These are phyloP conservation scores for Heritiera littoralis DNA, from an alignment of 345 rosid species.

Conservation along the genomic window DNA sequence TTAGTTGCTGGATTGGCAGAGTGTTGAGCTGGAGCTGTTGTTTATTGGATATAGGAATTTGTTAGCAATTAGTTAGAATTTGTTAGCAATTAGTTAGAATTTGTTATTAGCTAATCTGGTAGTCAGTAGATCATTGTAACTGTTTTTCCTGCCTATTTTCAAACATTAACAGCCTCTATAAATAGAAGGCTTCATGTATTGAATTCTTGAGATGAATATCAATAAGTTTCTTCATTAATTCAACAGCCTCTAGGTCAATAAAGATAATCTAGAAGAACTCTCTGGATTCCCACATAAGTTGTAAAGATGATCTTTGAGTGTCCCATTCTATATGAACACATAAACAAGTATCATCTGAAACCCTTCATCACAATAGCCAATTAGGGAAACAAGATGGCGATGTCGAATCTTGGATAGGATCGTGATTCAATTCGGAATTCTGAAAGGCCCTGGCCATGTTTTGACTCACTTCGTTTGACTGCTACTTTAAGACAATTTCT, in stretches of 20 bases:
- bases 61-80: too few relatives aligned
- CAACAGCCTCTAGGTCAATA: constrained; percentile 43
- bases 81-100: too few relatives aligned
- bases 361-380: constrained; percentile 61
- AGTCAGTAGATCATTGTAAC: too few relatives aligned
- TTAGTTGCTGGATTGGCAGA: too few relatives aligned
- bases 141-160: too few relatives aligned
- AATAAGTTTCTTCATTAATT: too few relatives aligned
- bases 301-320: constrained; percentile 48
- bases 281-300: neutral
- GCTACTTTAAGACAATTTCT: constrained; percentile 44
- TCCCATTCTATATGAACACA: constrained; percentile 33
- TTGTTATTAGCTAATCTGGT: too few relatives aligned
- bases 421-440: constrained; percentile 60
- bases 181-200: too few relatives aligned
- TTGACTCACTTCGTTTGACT: constrained; percentile 47
- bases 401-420: constrained; percentile 61
- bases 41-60: too few relatives aligned
- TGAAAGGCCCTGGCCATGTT: constrained; percentile 46
- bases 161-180: too few relatives aligned
- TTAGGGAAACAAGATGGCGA: constrained; percentile 66
- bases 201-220: too few relatives aligned
- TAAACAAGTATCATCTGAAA: constrained; percentile 62
- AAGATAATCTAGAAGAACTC: constrained; percentile 29
- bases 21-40: too few relatives aligned